Evolutionary conservation across 2,329 filamentous ascomycete genomes (phyloP), one percentile per base, ranked within the genome.

Genomic region (Xylariomycetidae sp.): DNA sequence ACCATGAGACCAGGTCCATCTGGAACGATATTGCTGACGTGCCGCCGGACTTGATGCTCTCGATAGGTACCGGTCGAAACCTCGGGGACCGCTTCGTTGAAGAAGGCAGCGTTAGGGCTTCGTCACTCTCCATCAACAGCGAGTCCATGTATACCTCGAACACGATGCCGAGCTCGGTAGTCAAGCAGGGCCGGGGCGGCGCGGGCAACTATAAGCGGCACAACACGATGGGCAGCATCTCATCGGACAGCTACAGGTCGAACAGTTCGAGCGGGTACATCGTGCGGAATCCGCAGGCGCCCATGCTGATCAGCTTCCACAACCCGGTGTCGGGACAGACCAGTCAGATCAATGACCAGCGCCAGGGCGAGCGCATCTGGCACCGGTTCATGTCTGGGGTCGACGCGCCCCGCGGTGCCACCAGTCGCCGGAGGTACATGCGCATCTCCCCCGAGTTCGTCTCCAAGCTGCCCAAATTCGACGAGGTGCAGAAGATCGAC

Each of bases 381-480:
- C 39, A 42, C 25, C 46, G 38, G 16, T 57, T 55, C 33, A 37
- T 53, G 35, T 38, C 42, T 2, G 36, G 37, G 8, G 37, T 40
- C 2, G 34, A 41, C 10, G 33, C 42, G 30, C n/a, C n/a, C n/a
- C 42, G 41, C 8, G 41, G 41, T n/a, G 36, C 37, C n/a, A 37
- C 37, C 4, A 18, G 34, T 14, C 45, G 45, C 15, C 40, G 32
- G 12, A 44, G 50, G 4, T 54, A 56, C 28, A 41, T 51, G 40
- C 53, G 54, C 10, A 42, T 57, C 10, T 49, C 47, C n/a, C 54
- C 53, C 5, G 54, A 57, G 31, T 33, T 56, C 15, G 33, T 54
- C 19, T 23, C 28, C 4, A 48, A 48, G 31, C 29, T 56, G 17
- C 54, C 54, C 6, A 53, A 49, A 27, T 54, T 56, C 16, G 51